Base-by-base conservation (phyloP, 2,329 filamentous ascomycete genomes). In the Cercospora canescens region DNA sequence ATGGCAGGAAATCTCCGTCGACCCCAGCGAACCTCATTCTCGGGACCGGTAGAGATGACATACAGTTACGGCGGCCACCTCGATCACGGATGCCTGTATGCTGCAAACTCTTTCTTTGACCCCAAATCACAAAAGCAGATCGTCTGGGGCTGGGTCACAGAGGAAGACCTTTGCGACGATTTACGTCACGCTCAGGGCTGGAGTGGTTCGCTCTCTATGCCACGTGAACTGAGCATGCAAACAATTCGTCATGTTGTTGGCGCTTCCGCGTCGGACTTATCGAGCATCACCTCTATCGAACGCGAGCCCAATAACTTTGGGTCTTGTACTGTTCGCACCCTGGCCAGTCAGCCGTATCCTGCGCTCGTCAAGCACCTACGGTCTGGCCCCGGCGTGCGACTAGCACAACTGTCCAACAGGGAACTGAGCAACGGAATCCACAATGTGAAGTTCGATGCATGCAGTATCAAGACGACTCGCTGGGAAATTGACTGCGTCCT, bases 91-190 rank as follows among this genome's bases (percentile, higher is more conserved):
- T 78, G 78, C 26, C 73, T 81, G 14, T 85, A 86, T 60, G 84
- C 84, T 0, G 81, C 81, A 3, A 84, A 82, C 62, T 81, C 82
- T 0, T 85, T 84, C 68, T 78, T 76, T 67, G 82, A 86, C 54
- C 81, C 82, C 0, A 69, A 77, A 4, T 79, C 81, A 0, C 71
- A 76, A 0, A 76, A 76, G 45, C 76, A 79, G 11, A 76, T 85
- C 4, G 76, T 82, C 1, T 84, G 79, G 73, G 83, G 83, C 3
- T 86, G 84, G 84, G 76, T 86, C 37, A 81, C 79, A 1, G 83
- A 86, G 68, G 83, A 86, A 12, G 82, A 84, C 60, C 68, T 85
- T 3, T 78, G 82, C 0, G 76, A 83, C 63, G 68, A 74, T 2
- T 68, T 80, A 14, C 79, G 82, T 3, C 76, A 81, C 63, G 71